Conservation (phyloP, 306 rosid genomes). For the Malus sieversii region DNA sequence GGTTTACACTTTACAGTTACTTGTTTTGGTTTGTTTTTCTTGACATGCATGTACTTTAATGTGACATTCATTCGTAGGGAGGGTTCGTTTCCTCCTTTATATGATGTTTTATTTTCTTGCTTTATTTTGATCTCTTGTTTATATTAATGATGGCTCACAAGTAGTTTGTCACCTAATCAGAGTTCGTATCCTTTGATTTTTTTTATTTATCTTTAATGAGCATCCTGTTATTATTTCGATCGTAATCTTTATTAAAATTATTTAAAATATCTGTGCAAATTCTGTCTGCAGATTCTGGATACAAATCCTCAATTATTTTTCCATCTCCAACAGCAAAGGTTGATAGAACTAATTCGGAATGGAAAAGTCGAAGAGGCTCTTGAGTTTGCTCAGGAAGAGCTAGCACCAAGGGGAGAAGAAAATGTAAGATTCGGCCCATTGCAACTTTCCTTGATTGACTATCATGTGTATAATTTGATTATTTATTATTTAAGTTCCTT, state of each 20-base stretch:
- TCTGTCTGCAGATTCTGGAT: constrained; percentile 74
- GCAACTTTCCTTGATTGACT: constrained; percentile 7
- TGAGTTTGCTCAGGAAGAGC: constrained; percentile 96
- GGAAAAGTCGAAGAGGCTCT: constrained; percentile 92
- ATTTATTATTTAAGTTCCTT: not conserved
- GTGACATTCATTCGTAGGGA: not conserved
- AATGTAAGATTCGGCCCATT: constrained; percentile 43
- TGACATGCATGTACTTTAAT: not conserved
- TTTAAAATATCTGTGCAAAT: not conserved
- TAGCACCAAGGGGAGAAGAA: constrained; percentile 98
- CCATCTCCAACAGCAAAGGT: constrained; percentile 88
- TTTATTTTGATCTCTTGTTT: not conserved
- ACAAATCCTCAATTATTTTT: constrained; percentile 92
- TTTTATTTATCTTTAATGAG: not conserved
- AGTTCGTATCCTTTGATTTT: not conserved
- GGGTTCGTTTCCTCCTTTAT: not conserved
- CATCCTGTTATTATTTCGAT: not conserved
- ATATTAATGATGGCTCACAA: not conserved
- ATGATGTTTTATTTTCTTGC: not conserved
- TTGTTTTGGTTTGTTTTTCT: not conserved
- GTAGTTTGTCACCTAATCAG: not conserved
- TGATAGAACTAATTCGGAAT: constrained; percentile 82
- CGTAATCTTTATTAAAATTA: not conserved
- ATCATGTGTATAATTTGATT: not conserved
- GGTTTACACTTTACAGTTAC: not conserved